These are phyloP conservation scores for Prinsepia uniflora DNA, from an alignment of 306 rosid species.

Conservation along the genomic window DNA sequence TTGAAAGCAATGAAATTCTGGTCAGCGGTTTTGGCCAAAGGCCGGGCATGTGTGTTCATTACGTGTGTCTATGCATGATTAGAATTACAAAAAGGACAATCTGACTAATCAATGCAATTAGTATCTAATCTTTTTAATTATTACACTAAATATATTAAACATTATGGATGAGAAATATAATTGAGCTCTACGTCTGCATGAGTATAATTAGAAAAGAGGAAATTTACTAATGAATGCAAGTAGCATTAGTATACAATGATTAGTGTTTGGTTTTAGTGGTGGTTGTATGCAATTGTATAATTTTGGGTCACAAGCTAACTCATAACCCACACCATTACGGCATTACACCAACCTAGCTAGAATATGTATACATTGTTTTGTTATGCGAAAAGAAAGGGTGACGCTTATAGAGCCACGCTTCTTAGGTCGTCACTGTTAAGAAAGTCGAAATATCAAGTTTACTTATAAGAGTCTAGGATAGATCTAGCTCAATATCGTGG, in stretches of 20 bases:
- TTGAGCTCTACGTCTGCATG: too few relatives aligned
- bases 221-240: neutral
- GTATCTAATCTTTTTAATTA: too few relatives aligned
- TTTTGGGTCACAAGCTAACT: neutral
- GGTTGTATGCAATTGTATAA: neutral
- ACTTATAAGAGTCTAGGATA: too few relatives aligned
- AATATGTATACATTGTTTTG: neutral
- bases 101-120: too few relatives aligned
- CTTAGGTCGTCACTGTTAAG: too few relatives aligned
- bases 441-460: too few relatives aligned
- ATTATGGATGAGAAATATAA: too few relatives aligned
- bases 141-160: too few relatives aligned
- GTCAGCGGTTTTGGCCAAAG: neutral
- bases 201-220: neutral
- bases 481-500: too few relatives aligned
- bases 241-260: neutral
- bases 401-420: too few relatives aligned
- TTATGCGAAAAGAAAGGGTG: too few relatives aligned
- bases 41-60: constrained; percentile 1
- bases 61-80: neutral
- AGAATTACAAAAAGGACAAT: too few relatives aligned
- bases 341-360: neutral
- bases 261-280: neutral
- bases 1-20: neutral
- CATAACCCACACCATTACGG: neutral